Evolutionary conservation across 2,329 filamentous ascomycete species (phyloP).

Genomic region (Lachnellula suecica): DNA sequence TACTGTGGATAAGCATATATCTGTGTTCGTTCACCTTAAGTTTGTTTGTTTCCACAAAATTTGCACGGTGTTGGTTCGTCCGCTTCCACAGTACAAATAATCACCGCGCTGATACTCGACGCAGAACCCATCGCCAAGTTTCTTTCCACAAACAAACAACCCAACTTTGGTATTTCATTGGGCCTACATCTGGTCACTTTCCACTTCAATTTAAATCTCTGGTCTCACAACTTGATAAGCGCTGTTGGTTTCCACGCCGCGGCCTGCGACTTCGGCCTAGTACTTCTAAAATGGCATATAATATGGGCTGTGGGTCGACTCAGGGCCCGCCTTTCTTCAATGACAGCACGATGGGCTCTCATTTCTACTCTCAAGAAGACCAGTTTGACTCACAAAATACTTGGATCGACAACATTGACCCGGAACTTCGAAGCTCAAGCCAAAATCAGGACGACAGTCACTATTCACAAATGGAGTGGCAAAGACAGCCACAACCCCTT

Average conservation of each 20-base stretch:
- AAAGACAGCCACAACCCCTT: constrained; percentile 15
- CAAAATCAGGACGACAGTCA: neutral
- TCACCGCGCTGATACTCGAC: neutral
- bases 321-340: constrained; percentile 9
- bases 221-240: constrained; percentile 10
- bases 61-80: constrained; percentile 3
- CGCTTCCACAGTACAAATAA: neutral
- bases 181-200: neutral
- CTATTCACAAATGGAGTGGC: constrained; percentile 2
- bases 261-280: neutral
- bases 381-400: constrained; percentile 6
- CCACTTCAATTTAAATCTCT: neutral
- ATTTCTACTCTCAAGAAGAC: constrained; percentile 11
- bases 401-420: constrained; percentile 20
- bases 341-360: constrained; percentile 6
- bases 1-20: constrained; percentile 18
- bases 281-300: constrained; percentile 13
- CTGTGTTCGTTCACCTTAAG: constrained; percentile 7
- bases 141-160: constrained; percentile 8
- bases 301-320: constrained; percentile 3
- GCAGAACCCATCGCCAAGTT: neutral
- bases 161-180: constrained; percentile 3
- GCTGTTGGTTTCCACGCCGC: constrained; percentile 4
- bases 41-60: constrained; percentile 14
- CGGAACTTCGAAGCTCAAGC: constrained; percentile 9